A percentile compares a stretch with the other conserved stretches of the same genome.
phyloP scores from a whole-genome alignment of 805 yeast genomes.

The Spathaspora passalidarum region DNA sequence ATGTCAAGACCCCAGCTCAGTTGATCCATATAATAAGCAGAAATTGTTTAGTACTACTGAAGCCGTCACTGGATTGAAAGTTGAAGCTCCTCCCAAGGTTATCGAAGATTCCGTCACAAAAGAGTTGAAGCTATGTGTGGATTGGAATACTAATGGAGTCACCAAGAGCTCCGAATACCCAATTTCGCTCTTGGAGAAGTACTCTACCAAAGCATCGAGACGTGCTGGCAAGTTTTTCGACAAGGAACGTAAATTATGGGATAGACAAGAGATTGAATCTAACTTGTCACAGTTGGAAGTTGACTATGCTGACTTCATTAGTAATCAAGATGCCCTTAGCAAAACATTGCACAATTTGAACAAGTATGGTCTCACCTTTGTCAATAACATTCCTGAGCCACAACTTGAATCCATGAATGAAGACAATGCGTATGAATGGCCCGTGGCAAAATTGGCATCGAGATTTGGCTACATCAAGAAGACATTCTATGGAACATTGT shows the following conservation, averaged over 20 bases:
- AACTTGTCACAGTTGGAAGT: slow-evolving; percentile 19
- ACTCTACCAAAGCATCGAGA: slow-evolving; percentile 30
- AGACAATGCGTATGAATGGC: slow-evolving; percentile 40
- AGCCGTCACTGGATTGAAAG: slow-evolving; percentile 32
- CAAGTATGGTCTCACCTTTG: slow-evolving; percentile 53
- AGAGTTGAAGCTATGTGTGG: slow-evolving; percentile 34
- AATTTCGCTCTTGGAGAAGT: slow-evolving; percentile 43
- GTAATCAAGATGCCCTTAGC: slow-evolving; percentile 26
- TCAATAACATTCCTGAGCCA: slow-evolving; percentile 51
- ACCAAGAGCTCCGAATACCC: slow-evolving; percentile 37
- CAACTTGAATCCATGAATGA: slow-evolving; percentile 31
- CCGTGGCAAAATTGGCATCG: slow-evolving; percentile 38
- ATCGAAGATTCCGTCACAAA: slow-evolving; percentile 17
- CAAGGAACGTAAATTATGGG: slow-evolving; percentile 38
- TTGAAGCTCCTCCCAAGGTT: slow-evolving; percentile 33
- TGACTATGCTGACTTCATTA: slow-evolving; percentile 40
- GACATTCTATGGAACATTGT: slow-evolving; percentile 70
- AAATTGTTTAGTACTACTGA: slow-evolving; percentile 62
- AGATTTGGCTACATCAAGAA: slow-evolving; percentile 65
- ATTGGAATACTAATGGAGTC: slow-evolving; percentile 30
- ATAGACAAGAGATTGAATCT: slow-evolving; percentile 21
- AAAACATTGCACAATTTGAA: slow-evolving; percentile 46
- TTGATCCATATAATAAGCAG: slow-evolving; percentile 57
- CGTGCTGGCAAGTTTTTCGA: slow-evolving; percentile 37
- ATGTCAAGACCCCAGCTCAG: slow-evolving; percentile 44